Evolutionary conservation across 768 basidiomycete species (phyloP).

Genomic region (Erythrobasidium yunnanense): DNA sequence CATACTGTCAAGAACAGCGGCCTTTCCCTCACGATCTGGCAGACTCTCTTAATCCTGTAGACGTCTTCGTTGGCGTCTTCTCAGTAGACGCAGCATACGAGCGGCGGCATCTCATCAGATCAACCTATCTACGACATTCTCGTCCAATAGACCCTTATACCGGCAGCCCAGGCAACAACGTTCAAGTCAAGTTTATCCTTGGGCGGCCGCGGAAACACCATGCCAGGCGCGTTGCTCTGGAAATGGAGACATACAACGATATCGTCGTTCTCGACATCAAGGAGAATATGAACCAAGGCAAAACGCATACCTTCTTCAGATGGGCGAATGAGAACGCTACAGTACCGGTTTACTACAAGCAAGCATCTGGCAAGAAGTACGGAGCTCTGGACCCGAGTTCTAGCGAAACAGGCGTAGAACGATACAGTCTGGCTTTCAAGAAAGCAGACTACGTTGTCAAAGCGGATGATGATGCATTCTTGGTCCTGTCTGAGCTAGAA

Average conservation of each 20-base stretch:
- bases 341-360: constrained; percentile 49
- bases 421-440: constrained; percentile 55
- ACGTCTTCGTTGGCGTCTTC: constrained; percentile 80
- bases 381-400: background rate
- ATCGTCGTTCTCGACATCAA: constrained; percentile 48
- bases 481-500: constrained; percentile 89
- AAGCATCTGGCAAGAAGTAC: background rate
- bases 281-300: constrained; percentile 97
- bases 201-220: constrained; percentile 70
- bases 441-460: constrained; percentile 86
- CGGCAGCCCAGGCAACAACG: constrained; percentile 63
- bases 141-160: constrained; percentile 55
- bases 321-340: constrained; percentile 87
- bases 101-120: constrained; percentile 72
- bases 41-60: constrained; percentile 66
- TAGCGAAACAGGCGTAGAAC: constrained; percentile 24
- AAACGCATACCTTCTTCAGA: constrained; percentile 78
- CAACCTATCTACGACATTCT: constrained; percentile 78
- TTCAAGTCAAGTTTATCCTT: constrained; percentile 72
- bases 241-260: constrained; percentile 84
- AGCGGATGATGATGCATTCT: constrained; percentile 87
- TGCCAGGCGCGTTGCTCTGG: constrained; percentile 67
- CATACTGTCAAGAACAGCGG: constrained; percentile 59
- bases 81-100: constrained; percentile 74
- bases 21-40: constrained; percentile 64